Evolutionary conservation across 2,329 filamentous ascomycete genomes (phyloP), one percentile per base, ranked within the genome.

Genomic region (Fusarium sp.): DNA sequence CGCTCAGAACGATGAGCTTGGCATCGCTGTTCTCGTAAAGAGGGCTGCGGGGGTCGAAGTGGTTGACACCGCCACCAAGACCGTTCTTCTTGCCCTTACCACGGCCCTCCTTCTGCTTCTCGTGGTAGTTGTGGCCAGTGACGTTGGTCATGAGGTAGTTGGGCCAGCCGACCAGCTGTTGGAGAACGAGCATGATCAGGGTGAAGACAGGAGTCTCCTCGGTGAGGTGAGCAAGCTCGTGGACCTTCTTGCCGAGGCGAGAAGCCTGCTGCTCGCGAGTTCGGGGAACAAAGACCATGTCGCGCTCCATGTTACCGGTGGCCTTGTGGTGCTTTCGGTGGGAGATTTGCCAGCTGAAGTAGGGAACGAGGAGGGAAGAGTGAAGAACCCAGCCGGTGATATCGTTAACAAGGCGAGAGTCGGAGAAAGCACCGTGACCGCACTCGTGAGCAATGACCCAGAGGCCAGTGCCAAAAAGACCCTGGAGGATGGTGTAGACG

Each of bases 301-400:
- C 96, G 74, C 95, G 93, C 84, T 97, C 94, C 84, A 99, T 91
- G 87, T 99, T 90, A 76, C 94, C 96, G 41, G 96, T 99, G 71
- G 94, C 94, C 88, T 98, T 98, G 92, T 99, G 96, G 86, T 99
- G 96, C 90, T 97, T 97, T 85, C 94, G 92, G 85, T 99, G 96
- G 73, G 94, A 97, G 83, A 98, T 94, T 85, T 99, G 97, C 96
- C 96, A 99, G 80, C 94, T 97, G 86, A 98, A 99, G 86, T 98
- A 99, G 24, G 96, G 96, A 51, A 99, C 95, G 60, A 98, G 86
- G 41, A 98, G 89, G 46, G 90, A 82, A 40, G 94, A 97, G 85
- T 98, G 95, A 75, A 93, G 89, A 79, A 97, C 81, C 93, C 93
- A 98, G 77, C 95, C 95, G 62, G 96, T 94, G 27, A 92, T 89